A percentile compares a stretch with the other conserved stretches of the same genome.
These are phyloP conservation scores for Podila horticola DNA, from an alignment of 192 early-diverging fungal genomes.

Conservation along the genomic window DNA sequence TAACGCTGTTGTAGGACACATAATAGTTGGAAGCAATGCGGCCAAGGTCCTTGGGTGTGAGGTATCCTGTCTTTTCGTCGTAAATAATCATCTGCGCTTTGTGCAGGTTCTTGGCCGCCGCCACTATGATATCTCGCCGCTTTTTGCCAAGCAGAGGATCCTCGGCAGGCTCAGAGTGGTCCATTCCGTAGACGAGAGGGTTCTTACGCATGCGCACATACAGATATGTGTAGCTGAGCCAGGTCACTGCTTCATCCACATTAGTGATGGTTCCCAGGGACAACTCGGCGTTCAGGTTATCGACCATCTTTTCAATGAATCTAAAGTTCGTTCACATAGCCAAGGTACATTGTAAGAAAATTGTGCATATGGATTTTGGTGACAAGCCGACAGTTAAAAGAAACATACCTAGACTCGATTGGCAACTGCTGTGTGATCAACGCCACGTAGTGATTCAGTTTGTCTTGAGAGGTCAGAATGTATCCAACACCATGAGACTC, in stretches of 20 bases:
- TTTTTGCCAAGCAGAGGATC: slow-evolving; percentile 85
- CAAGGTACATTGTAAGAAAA: not conserved
- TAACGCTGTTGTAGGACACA: slow-evolving; percentile 87
- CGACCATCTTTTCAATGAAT: slow-evolving; percentile 86
- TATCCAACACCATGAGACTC: slow-evolving; percentile 94
- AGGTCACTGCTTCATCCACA: slow-evolving; percentile 93
- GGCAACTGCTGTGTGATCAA: slow-evolving; percentile 96
- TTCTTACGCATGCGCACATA: slow-evolving; percentile 97
- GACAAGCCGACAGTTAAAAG: not conserved
- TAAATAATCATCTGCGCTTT: slow-evolving; percentile 95
- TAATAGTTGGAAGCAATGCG: slow-evolving; percentile 95
- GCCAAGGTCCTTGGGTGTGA: slow-evolving; percentile 92
- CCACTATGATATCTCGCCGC: slow-evolving; percentile 82
- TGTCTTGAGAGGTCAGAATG: slow-evolving; percentile 95
- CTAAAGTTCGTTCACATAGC: slow-evolving; percentile 12
- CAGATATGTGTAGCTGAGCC: slow-evolving; percentile 98
- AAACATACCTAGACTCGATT: slow-evolving; percentile 84
- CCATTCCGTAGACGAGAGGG: slow-evolving; percentile 93
- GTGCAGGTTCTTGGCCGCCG: slow-evolving; percentile 78
- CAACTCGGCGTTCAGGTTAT: slow-evolving; percentile 99
- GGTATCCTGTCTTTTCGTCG: slow-evolving; percentile 81
- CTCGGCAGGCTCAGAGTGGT: slow-evolving; percentile 76
- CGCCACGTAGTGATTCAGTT: slow-evolving; percentile 91
- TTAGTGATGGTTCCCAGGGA: slow-evolving; percentile 95
- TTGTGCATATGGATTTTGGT: not conserved